Base-by-base conservation (phyloP, 345 rosid genomes). In the Gossypium herbaceum region DNA sequence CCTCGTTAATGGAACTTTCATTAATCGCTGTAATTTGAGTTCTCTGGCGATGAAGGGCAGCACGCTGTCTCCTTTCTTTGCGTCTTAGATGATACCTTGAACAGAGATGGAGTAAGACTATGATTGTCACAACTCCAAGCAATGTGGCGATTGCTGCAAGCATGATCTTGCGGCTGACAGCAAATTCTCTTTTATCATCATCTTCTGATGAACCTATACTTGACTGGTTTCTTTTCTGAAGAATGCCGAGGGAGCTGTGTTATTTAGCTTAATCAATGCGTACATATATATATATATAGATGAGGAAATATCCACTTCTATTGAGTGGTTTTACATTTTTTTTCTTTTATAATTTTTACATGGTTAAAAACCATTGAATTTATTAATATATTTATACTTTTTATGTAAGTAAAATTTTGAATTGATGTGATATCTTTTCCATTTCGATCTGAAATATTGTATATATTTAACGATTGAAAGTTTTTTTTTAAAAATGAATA, bases 141-240 rank as follows among this genome's bases (percentile, higher is more conserved):
- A 68, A 50, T 29, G 68, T 71, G 48, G 29, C 50, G 16, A 62
- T 41, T 41, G 62, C 68, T 5, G 52, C 79, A 24, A 76, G 2
- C 68, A 69, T 58, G 74, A 76, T 69, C 58, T 19, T 68, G 68
- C 48, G 59, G 47, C 39, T 56, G 27, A 58, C n/a, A 12, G 41
- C 73, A 47, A 47, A 67, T 27, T 3, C 29, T 25, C 12, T 66
- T 1, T n/a, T 34, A n/a, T 69, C 78, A 11, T 44, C 48, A n/a
- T 75, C 78, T 54, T 44, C 47, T 34, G 39, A 34, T 10, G 34
- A 29, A 47, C 48, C 79, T 74, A 76, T 69, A 25, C 8, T 56
- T 68, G 41, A 19, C 24, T 67, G 48, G 27, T 67, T 22, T 56
- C 20, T 65, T 52, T 19, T 11, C n/a, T 10, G 8, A 19, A 4